Conservation (phyloP, 2,329 filamentous ascomycete genomes). For the Ascocoryne sarcoides region DNA sequence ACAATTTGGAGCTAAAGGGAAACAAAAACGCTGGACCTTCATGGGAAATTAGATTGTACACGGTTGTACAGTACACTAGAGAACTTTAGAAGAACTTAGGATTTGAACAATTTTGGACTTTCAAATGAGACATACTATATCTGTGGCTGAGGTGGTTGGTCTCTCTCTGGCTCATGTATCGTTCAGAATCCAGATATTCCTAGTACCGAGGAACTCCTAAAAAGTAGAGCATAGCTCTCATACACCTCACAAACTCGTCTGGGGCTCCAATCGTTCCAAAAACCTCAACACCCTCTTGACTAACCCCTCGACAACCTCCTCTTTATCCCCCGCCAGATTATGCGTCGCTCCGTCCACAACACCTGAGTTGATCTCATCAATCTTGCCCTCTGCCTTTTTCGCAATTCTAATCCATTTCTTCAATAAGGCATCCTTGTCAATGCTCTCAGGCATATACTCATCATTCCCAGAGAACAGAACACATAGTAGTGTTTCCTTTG, state of each 20-base stretch:
- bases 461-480: conserved; percentile 43
- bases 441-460: conserved; percentile 37
- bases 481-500: conserved; percentile 34
- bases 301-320: conserved; percentile 39
- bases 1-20: too few species aligned
- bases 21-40: too few species aligned
- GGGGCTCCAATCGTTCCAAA: conserved; percentile 26
- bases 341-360: conserved; percentile 42
- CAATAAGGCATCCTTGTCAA: conserved; percentile 41
- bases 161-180: too few species aligned
- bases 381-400: conserved; percentile 34
- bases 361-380: conserved; percentile 40
- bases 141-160: too few species aligned
- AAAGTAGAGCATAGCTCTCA: too few species aligned
- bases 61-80: too few species aligned
- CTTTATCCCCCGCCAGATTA: conserved; percentile 39
- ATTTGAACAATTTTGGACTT: too few species aligned
- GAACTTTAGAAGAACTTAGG: too few species aligned
- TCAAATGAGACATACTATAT: too few species aligned
- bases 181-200: too few species aligned
- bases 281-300: conserved; percentile 42
- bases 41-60: too few species aligned
- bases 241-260: conserved; percentile 7
- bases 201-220: too few species aligned
- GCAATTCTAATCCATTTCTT: conserved; percentile 39